phyloP scores from a whole-genome alignment of 2,329 filamentous ascomycete genomes.

The Trichoderma asperellum region DNA sequence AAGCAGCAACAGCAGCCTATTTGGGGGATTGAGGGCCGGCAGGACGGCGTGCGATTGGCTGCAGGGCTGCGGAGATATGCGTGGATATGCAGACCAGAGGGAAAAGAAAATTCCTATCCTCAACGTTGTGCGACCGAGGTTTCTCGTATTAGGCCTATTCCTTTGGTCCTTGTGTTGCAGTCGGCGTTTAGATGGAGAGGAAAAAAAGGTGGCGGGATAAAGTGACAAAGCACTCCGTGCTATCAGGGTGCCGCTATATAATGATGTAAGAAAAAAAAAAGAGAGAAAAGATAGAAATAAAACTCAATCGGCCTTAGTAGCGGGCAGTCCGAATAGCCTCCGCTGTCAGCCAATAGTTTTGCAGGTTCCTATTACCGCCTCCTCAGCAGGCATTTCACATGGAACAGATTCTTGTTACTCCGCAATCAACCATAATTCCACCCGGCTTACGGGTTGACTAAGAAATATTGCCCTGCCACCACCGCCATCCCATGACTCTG shows the following conservation, averaged over 20 bases:
- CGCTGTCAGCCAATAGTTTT: not conserved
- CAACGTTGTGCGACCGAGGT: not conserved
- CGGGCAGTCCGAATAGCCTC: not conserved
- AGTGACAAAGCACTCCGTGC: not conserved
- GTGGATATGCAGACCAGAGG: conserved; percentile 7
- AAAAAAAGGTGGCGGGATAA: not conserved
- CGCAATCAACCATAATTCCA: not conserved
- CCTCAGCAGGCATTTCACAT: not conserved
- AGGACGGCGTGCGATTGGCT: conserved; percentile 13
- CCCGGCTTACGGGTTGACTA: not conserved
- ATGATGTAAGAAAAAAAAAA: not conserved
- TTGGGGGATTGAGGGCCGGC: conserved; percentile 11
- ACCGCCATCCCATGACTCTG: not conserved
- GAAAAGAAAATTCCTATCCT: not conserved
- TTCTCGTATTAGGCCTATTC: not conserved
- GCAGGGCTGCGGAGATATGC: not conserved
- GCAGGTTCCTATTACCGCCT: not conserved
- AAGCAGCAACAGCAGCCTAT: conserved; percentile 14
- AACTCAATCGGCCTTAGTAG: not conserved
- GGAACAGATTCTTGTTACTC: not conserved
- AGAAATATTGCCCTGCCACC: not conserved
- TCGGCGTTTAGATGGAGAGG: not conserved
- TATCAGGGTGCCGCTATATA: not conserved
- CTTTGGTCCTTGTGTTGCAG: not conserved
- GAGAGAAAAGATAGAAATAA: not conserved